Evolutionary conservation across 305 asterid species (phyloP), one percentile per base, ranked within the genome.

Genomic region (Ajuga reptans): DNA sequence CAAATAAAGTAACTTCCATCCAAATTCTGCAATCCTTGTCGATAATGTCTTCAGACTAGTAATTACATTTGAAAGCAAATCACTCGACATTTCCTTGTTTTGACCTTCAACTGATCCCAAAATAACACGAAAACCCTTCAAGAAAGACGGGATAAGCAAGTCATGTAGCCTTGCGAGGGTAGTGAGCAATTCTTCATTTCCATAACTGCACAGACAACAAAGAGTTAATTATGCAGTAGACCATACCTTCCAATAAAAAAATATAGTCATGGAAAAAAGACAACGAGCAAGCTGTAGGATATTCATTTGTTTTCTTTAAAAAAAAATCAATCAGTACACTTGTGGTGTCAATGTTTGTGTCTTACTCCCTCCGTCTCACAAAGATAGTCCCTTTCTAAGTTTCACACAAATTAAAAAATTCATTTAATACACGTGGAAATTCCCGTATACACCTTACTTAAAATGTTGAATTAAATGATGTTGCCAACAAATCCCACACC

Each of bases 121-220:
- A 46, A 85, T 66, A 47, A 80, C 74, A 61, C 15, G 85, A 47
- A 93, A 87, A 42, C 91, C 96, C 74, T 74, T 85, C 52, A 75
- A 83, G 72, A 93, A 65, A 77, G 96, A 85, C n/a, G 96, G 97
- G 55, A 93, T 83, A 76, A 90, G 85, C 0, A 90, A 80, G 82
- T 90, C 96, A 58, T 90, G 96, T 34, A 93, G 75, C 72, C 79
- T 86, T 47, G 90, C 89, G 11, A 93, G 95, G 74, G 86, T 81
- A 21, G 77, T 72, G 56, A 90, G 88, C 85, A 90, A 65, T 74
- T 90, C 97, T 79, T 86, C 95, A 78, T 79, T 89, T 45, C 95
- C 96, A 39, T 65, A 59, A 79, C 98, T 92, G 90, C 86, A 79
- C 15, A 77, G 53, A 75, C 12, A 62, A 72, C 45, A 58, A 36